Conservation (phyloP, 2,329 filamentous ascomycete species). For the Alternaria metachromatica region DNA sequence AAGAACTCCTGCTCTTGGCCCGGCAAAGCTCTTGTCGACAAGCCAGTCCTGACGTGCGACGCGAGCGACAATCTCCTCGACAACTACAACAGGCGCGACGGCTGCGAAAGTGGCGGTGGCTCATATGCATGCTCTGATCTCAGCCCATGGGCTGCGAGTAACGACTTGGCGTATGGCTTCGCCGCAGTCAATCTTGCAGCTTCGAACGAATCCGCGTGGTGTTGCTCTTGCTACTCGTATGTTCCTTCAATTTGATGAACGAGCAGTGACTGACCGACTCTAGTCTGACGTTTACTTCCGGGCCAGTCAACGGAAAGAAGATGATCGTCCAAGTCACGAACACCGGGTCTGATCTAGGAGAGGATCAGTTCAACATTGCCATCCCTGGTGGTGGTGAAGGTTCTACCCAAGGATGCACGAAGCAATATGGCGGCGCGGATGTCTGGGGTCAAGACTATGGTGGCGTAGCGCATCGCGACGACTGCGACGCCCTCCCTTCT, state of each 20-base stretch:
- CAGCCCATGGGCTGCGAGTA: slow-evolving; percentile 64
- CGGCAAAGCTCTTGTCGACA: slow-evolving; percentile 59
- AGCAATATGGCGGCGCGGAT: slow-evolving; percentile 54
- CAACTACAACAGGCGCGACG: slow-evolving; percentile 49
- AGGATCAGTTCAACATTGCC: slow-evolving; percentile 46
- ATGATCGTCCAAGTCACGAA: slow-evolving; percentile 71
- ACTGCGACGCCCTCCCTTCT: slow-evolving; percentile 62
- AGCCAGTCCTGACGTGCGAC: slow-evolving; percentile 59
- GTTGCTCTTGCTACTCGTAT: slow-evolving; percentile 68
- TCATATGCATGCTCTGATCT: slow-evolving; percentile 63
- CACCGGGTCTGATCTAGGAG: slow-evolving; percentile 54
- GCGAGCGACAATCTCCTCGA: slow-evolving; percentile 59
- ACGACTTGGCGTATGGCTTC: slow-evolving; percentile 66
- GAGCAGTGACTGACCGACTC: slow-evolving; percentile 4
- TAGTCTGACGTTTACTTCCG: slow-evolving; percentile 64
- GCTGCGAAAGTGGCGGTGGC: slow-evolving; percentile 61
- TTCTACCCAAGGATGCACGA: slow-evolving; percentile 49
- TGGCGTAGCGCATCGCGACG: slow-evolving; percentile 59
- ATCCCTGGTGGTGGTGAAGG: slow-evolving; percentile 48
- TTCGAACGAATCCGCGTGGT: slow-evolving; percentile 64
- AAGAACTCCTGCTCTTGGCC: slow-evolving; percentile 62
- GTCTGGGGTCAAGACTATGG: slow-evolving; percentile 67
- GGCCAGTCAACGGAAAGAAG: slow-evolving; percentile 63
- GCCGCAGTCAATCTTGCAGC: slow-evolving; percentile 65
- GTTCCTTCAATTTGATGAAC: not conserved